These are phyloP conservation scores for Botrytis tulipae DNA, from an alignment of 2,329 filamentous ascomycete genomes.

Conservation along the genomic window DNA sequence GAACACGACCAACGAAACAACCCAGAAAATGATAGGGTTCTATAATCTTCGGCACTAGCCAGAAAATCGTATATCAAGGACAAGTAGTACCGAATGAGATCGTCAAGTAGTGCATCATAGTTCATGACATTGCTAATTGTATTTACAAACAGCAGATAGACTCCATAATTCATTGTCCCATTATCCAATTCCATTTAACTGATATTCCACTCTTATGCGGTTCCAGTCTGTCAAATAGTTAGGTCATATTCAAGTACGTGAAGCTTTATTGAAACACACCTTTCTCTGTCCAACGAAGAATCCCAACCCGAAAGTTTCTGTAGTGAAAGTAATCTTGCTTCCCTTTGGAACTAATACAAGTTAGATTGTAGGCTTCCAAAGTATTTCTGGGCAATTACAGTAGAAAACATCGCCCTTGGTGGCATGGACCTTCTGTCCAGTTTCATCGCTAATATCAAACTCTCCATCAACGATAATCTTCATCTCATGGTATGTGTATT, in stretches of 20 bases:
- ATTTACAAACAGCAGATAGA: slow-evolving; percentile 9
- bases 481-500: slow-evolving; percentile 65
- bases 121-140: slow-evolving; percentile 1
- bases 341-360: slow-evolving; percentile 37
- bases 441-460: slow-evolving; percentile 60
- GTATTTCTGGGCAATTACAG: slow-evolving; percentile 37
- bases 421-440: slow-evolving; percentile 55
- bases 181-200: background rate
- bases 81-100: background rate
- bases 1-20: background rate
- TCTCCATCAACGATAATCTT: slow-evolving; percentile 64
- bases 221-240: slow-evolving; percentile 7
- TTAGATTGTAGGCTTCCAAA: slow-evolving; percentile 17
- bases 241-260: background rate
- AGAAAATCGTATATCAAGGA: background rate
- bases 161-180: slow-evolving; percentile 4
- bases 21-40: background rate
- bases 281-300: slow-evolving; percentile 40
- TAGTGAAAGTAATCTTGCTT: slow-evolving; percentile 40
- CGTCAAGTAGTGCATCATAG: background rate
- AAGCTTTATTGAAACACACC: slow-evolving; percentile 25
- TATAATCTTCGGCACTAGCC: background rate
- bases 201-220: slow-evolving; percentile 7
- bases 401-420: slow-evolving; percentile 61
- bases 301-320: slow-evolving; percentile 38